Percentiles rank a stretch among this genome's conserved stretches.
Conservation (phyloP, 2,329 filamentous ascomycete genomes). For the Raffaelea ambrosiae region DNA sequence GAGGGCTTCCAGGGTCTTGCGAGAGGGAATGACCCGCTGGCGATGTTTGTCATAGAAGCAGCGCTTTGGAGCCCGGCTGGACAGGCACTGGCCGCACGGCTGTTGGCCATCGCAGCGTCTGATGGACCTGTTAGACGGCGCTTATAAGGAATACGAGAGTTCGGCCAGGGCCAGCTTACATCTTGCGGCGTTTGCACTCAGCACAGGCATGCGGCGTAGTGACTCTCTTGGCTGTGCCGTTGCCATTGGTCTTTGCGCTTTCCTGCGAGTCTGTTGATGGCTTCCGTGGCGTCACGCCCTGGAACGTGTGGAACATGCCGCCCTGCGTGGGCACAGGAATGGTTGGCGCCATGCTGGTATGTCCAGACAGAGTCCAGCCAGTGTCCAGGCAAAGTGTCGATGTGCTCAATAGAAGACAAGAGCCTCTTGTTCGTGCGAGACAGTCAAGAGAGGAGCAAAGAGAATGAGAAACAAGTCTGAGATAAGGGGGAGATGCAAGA, state of each 20-base stretch:
- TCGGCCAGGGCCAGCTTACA: constrained; percentile 30
- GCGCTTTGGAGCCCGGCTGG: constrained; percentile 69
- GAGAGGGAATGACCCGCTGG: constrained; percentile 66
- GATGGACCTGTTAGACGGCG: neutral
- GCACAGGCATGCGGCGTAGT: constrained; percentile 59
- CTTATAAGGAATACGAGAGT: neutral
- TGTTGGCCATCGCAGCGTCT: constrained; percentile 70
- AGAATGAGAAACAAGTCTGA: neutral
- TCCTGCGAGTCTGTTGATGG: constrained; percentile 32
- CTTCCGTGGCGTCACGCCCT: constrained; percentile 44
- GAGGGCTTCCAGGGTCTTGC: constrained; percentile 61
- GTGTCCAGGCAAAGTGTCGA: constrained; percentile 1
- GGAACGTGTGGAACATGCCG: constrained; percentile 46
- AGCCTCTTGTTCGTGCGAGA: constrained; percentile 18
- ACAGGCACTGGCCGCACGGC: constrained; percentile 74
- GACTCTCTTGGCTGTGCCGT: constrained; percentile 36
- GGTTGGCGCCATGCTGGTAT: constrained; percentile 30
- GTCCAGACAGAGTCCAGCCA: neutral
- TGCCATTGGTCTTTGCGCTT: constrained; percentile 29
- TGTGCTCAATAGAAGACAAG: constrained; percentile 8
- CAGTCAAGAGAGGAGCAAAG: neutral
- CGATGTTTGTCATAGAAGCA: constrained; percentile 78
- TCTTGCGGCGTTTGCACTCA: constrained; percentile 73
- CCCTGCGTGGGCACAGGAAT: constrained; percentile 38
- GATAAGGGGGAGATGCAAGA: neutral